These are phyloP conservation scores for Escovopsis sp. DNA, from an alignment of 2,329 filamentous ascomycete genomes.

Conservation along the genomic window DNA sequence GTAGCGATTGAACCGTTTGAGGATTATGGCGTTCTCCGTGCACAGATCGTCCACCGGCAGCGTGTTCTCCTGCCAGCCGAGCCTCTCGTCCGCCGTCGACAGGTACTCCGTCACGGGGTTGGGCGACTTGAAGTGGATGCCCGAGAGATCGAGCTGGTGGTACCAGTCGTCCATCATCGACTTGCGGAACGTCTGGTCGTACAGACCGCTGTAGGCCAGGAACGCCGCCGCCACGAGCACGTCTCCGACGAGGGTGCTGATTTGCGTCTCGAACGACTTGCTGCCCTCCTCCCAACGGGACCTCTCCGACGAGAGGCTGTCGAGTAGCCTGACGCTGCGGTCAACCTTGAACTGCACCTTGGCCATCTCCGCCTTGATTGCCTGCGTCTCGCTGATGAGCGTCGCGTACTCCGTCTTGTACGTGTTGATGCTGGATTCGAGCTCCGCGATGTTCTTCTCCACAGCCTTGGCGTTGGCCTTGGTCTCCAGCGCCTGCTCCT, in stretches of 20 bases:
- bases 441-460: constrained; percentile 65
- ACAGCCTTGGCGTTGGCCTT: constrained; percentile 89
- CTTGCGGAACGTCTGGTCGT: constrained; percentile 96
- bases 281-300: constrained; percentile 92
- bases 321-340: constrained; percentile 81
- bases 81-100: constrained; percentile 86
- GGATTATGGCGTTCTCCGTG: constrained; percentile 94
- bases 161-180: constrained; percentile 97
- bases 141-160: constrained; percentile 82
- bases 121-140: constrained; percentile 80
- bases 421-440: constrained; percentile 81
- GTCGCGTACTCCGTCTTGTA: constrained; percentile 96
- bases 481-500: constrained; percentile 79
- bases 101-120: constrained; percentile 94
- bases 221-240: constrained; percentile 94
- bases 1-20: constrained; percentile 96
- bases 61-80: constrained; percentile 88
- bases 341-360: constrained; percentile 97
- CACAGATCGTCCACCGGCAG: constrained; percentile 93
- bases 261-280: constrained; percentile 95
- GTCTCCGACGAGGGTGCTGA: constrained; percentile 89
- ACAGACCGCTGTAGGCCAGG: constrained; percentile 89
- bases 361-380: constrained; percentile 93
- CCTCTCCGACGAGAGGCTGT: constrained; percentile 88
- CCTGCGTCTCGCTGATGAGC: constrained; percentile 90